Evolutionary conservation across 176 grass and related monocot species (phyloP), one percentile per base, ranked within the genome.

Genomic region (Musa beccarii): DNA sequence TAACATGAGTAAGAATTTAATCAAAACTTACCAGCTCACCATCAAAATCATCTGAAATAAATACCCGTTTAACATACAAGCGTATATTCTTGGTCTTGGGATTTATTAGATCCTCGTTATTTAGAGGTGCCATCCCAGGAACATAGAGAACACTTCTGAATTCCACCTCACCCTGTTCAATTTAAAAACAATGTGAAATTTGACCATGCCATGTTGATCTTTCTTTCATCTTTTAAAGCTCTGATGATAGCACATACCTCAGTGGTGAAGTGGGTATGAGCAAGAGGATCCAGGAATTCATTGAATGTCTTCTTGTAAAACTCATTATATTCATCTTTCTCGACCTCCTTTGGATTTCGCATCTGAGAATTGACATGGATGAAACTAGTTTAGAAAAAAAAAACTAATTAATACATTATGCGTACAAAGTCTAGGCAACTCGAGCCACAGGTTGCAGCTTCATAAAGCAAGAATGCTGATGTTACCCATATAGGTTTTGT

Each of bases 281-380:
- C 57, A 65, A 92, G 83, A 75, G 93, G 93, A 62, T 96, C 93
- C 79, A 96, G 61, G 68, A 96, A 96, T 50, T 96, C 93, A 84
- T 96, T 96, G 75, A 96, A 96, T 51, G 89, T 68, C 70, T 96
- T 96, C 81, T 96, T 96, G 75, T 96, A 96, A 54, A 96, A 96
- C 78, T 96, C 89, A 80, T 89, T 83, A 70, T 96, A 92, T 74
- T 96, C 87, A 0, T 88, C 84, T 82, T 84, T 88, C 78, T 92
- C 78, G 1, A 96, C 24, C 76, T 96, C 92, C 65, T 92, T 96
- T n/a, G 87, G 68, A 84, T 83, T 96, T 69, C 89, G 86, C 92
- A 96, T 96, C 92, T 96, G 78, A 76, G 82, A 59, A 56, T 54
- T 81, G 75, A 24, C 56, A 69, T 51, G 34, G 10, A 50, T 26